These are phyloP conservation scores for Xylaria polymorpha DNA, from an alignment of 2,329 filamentous ascomycete species.

Conservation along the genomic window DNA sequence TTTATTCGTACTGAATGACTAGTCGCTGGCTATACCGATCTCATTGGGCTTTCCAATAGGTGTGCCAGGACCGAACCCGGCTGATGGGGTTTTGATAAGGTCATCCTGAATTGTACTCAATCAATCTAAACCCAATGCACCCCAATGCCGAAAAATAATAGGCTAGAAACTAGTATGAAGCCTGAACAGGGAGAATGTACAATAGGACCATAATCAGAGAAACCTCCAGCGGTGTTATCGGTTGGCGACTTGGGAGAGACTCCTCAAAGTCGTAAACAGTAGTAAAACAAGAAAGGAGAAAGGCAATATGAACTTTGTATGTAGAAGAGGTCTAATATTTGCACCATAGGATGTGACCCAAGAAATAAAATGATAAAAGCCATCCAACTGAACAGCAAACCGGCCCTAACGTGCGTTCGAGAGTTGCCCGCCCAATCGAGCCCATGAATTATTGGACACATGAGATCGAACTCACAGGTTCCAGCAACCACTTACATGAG, in stretches of 20 bases:
- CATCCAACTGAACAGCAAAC: slow-evolving; percentile 13
- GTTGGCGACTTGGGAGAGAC: background rate
- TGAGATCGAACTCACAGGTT: slow-evolving; percentile 30
- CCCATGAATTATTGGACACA: slow-evolving; percentile 38
- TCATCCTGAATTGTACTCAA: slow-evolving; percentile 24
- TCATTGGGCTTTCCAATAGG: slow-evolving; percentile 16
- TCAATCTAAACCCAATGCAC: slow-evolving; percentile 40
- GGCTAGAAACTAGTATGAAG: slow-evolving; percentile 19
- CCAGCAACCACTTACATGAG: slow-evolving; percentile 40
- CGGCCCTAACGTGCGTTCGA: slow-evolving; percentile 4
- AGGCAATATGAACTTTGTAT: slow-evolving; percentile 10
- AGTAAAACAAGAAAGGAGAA: slow-evolving; percentile 1
- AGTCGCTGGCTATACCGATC: slow-evolving; percentile 26
- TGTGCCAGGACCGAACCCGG: background rate
- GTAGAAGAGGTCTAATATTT: slow-evolving; percentile 23
- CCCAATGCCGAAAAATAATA: slow-evolving; percentile 30
- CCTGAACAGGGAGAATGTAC: slow-evolving; percentile 29
- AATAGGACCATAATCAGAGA: slow-evolving; percentile 17
- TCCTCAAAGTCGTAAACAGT: background rate
- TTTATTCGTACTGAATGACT: slow-evolving; percentile 31
- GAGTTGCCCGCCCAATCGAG: slow-evolving; percentile 19
- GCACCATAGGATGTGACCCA: slow-evolving; percentile 7
- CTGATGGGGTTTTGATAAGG: slow-evolving; percentile 7
- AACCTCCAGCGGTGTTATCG: slow-evolving; percentile 18
- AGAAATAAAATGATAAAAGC: slow-evolving; percentile 16